Evolutionary conservation across 2,329 filamentous ascomycete genomes (phyloP), one percentile per base, ranked within the genome.

Genomic region (Madurella mycetomatis): DNA sequence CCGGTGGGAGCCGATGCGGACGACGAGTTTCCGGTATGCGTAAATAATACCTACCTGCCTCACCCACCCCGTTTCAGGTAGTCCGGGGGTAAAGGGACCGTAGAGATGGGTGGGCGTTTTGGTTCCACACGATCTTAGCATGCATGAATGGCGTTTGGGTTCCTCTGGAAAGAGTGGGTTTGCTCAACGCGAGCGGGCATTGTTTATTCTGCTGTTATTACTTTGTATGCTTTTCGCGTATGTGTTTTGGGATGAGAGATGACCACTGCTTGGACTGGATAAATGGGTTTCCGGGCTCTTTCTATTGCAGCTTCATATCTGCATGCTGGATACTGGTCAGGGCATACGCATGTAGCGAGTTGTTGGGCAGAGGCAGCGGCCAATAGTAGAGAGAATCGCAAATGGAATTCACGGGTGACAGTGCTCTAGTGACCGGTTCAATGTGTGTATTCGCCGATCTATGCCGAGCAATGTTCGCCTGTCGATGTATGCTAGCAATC

Each of bases 21-120:
- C 48, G 32, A 54, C 42, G 41, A 61, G 58, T 49, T 64, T 60
- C 37, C 43, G 62, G 45, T 64, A 64, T 47, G 62, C 61, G 18
- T 63, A 41, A 32, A 34, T 37, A 32, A 45, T 47, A 50, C 42
- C 39, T 32, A 19, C 34, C 11, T 31, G 11, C 31, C n/a, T 46
- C 5, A 42, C 34, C 4, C 13, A 4, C 4, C 34, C 11, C 4
- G 4, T 15, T 37, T 11, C 11, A 9, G 34, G 11, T 15, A 4
- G 34, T 37, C 13, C 9, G 11, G 4, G 34, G 34, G 11, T 15
- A 37, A 15, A 15, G 9, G 13, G 34, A 37, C 13, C 34, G 34
- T 37, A 37, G 4, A 37, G 34, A 37, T 11, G 34, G 34, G 34
- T 11, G 34, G 34, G 4, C 9, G 9, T 37, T 37, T 37, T 37